A percentile compares a stretch with the other conserved stretches of the same genome.
Evolutionary conservation across 345 rosid species (phyloP).

Genomic region (Reutealis trisperma): DNA sequence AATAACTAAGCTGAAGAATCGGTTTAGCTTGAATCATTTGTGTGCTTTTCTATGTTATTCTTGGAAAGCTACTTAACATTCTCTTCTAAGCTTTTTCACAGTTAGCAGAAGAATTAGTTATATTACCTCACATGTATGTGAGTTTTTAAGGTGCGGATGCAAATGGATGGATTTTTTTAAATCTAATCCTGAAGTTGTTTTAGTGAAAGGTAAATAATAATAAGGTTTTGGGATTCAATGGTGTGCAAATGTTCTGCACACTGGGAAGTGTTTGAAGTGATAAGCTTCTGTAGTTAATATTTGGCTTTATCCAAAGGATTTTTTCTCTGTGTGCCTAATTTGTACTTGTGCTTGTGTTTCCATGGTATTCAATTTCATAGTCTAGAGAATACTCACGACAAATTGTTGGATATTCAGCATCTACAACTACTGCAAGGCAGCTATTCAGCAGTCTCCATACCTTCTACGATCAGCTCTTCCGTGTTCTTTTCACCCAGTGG

Average conservation of each 20-base stretch:
- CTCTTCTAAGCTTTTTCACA: not conserved
- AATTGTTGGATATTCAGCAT: conserved; percentile 14
- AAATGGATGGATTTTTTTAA: not conserved
- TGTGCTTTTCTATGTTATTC: not conserved
- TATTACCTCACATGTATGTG: too few species aligned
- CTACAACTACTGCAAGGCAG: conserved; percentile 4
- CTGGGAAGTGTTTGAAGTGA: not conserved
- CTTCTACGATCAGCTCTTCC: not conserved
- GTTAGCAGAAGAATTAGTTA: too few species aligned
- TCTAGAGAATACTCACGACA: not conserved
- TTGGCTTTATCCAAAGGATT: not conserved
- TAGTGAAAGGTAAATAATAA: not conserved
- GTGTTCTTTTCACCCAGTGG: conserved; percentile 4
- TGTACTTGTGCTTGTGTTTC: not conserved
- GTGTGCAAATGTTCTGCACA: not conserved
- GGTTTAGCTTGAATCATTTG: not conserved
- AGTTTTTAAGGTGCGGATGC: not conserved
- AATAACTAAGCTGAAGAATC: not conserved
- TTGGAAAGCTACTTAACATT: not conserved
- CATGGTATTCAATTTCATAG: not conserved
- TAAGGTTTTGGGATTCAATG: not conserved
- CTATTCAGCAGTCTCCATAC: not conserved
- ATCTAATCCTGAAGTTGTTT: not conserved
- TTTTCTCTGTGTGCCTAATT: not conserved
- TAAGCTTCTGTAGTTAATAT: not conserved